phyloP scores from a whole-genome alignment of 331 rosid species.

The Rhamnella rubrinervis region DNA sequence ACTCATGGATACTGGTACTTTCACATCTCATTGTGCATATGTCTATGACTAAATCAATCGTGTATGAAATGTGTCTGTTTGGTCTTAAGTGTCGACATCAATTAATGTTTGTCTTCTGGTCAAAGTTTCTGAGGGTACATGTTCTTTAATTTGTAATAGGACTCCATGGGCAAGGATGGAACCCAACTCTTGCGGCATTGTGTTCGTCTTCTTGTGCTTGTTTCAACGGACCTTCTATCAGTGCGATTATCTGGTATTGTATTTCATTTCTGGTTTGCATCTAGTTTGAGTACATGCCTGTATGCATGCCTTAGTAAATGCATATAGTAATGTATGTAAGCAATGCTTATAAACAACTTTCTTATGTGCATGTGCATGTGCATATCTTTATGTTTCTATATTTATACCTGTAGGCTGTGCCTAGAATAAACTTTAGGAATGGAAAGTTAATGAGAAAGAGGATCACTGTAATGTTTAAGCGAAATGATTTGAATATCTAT shows the following conservation, averaged over 20 bases:
- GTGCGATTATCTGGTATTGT: constrained; percentile 85
- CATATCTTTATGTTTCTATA: neutral
- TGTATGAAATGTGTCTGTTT: constrained; percentile 6
- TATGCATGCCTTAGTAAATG: neutral
- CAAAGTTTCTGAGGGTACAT: constrained; percentile 25
- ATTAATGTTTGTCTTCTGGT: constrained; percentile 17
- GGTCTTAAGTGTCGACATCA: constrained; percentile 6
- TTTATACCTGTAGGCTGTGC: neutral
- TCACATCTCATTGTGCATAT: constrained; percentile 14
- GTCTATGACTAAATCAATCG: constrained; percentile 3
- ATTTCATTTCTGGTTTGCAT: constrained; percentile 7
- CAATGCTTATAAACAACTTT: no score
- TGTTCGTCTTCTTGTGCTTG: constrained; percentile 95
- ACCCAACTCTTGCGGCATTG: constrained; percentile 98
- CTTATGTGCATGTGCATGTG: neutral
- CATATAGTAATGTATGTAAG: no score
- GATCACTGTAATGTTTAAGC: neutral
- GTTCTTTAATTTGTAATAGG: constrained; percentile 46
- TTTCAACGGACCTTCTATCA: constrained; percentile 86
- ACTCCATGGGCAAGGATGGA: constrained; percentile 98
- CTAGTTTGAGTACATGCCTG: constrained; percentile 11
- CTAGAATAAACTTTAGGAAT: neutral
- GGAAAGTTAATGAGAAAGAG: neutral
- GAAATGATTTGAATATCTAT: neutral
- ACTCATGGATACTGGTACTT: constrained; percentile 93